phyloP scores from a whole-genome alignment of 441 rosid genomes.

The Aquilaria agallochum region DNA sequence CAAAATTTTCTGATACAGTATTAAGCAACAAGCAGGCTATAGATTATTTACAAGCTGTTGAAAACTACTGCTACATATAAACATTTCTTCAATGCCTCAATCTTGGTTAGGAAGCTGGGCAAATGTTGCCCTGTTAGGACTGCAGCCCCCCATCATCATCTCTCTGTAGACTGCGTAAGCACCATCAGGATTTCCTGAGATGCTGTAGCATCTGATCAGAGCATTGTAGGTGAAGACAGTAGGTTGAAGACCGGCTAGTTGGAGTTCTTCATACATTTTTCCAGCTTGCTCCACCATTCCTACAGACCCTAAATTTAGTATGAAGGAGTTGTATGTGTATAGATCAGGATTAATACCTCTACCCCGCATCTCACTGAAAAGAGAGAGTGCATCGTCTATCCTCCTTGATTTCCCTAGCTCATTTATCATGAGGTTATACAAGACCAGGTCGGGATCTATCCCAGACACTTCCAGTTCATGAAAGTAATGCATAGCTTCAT shows the following conservation, averaged over 20 bases:
- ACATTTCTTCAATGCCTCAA: too few relatives aligned
- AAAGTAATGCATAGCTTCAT: conserved; percentile 71
- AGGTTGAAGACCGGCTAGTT: conserved; percentile 67
- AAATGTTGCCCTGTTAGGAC: conserved; percentile 75
- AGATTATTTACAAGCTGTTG: too few relatives aligned
- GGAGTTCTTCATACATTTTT: conserved; percentile 61
- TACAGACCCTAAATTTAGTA: conserved; percentile 58
- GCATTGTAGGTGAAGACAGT: conserved; percentile 87
- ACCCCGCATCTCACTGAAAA: conserved; percentile 65
- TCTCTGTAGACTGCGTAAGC: conserved; percentile 77
- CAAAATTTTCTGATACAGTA: too few relatives aligned
- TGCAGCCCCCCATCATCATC: conserved; percentile 86
- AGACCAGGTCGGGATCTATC: conserved; percentile 60
- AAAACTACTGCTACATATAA: too few relatives aligned
- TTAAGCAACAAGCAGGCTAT: too few relatives aligned
- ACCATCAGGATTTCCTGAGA: conserved; percentile 62
- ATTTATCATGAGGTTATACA: conserved; percentile 77
- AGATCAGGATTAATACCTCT: conserved; percentile 71
- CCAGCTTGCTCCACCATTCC: conserved; percentile 75
- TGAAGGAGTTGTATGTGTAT: conserved; percentile 77
- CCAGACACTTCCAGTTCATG: conserved; percentile 62
- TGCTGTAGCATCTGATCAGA: conserved; percentile 73
- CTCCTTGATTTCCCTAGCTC: conserved; percentile 73
- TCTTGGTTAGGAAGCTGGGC: conserved; percentile 77
- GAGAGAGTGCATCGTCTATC: conserved; percentile 64